phyloP scores from a whole-genome alignment of 495 filamentous ascomycete genomes.

The Eremomyces bilateralis region DNA sequence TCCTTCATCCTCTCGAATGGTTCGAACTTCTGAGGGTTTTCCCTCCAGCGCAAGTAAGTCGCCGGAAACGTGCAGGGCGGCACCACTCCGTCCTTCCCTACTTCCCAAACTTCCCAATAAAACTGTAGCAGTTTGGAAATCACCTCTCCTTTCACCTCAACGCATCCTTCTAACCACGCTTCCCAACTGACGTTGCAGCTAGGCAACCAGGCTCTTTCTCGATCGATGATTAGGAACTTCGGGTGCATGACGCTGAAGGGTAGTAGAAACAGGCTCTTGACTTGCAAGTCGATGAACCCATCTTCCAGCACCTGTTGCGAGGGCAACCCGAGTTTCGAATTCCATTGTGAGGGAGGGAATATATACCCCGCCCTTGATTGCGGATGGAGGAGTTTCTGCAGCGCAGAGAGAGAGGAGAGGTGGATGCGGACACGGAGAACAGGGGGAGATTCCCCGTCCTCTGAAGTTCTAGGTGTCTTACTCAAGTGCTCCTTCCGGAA shows the following conservation, averaged over 20 bases:
- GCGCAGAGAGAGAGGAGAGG: constrained; percentile 41
- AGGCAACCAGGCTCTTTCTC: constrained; percentile 34
- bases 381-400: constrained; percentile 50
- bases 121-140: constrained; percentile 33
- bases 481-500: constrained; percentile 30
- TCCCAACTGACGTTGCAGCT: constrained; percentile 64
- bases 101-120: constrained; percentile 32
- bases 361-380: constrained; percentile 29
- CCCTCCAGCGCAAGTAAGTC: neutral
- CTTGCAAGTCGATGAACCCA: constrained; percentile 36
- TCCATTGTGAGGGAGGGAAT: constrained; percentile 35
- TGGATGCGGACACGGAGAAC: constrained; percentile 33
- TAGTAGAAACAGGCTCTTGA: constrained; percentile 49
- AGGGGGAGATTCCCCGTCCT: neutral
- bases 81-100: neutral
- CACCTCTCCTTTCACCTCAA: constrained; percentile 34
- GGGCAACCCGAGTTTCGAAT: constrained; percentile 35
- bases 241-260: constrained; percentile 62
- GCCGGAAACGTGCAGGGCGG: neutral
- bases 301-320: constrained; percentile 25
- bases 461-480: constrained; percentile 9
- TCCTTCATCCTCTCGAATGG: too few species aligned
- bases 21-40: too few species aligned
- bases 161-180: constrained; percentile 48
- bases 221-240: constrained; percentile 52